Base-by-base conservation (phyloP, 192 early-diverging fungal genomes). In the Backusella westeae region DNA sequence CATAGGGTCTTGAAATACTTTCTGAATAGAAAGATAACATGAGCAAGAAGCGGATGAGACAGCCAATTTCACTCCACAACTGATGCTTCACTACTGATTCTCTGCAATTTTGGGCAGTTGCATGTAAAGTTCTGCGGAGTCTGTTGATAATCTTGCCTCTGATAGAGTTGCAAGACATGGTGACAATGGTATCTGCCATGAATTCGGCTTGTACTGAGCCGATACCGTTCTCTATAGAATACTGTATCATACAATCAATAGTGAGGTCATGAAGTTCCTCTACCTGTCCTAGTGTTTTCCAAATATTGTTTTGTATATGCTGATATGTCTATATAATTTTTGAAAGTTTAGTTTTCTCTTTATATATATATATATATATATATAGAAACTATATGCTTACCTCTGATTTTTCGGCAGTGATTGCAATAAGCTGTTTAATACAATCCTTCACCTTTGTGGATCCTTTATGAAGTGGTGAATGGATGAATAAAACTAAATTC, bases 31-130 rank as follows among this genome's bases (percentile, higher is more conserved):
- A 98, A 9, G 93, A 94, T 44, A 95, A 84, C 78, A 95, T 95
- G 70, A 97, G 81, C 46, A 93, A 86, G 81, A 96, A 92, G 3
- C 97, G 89, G 69, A 93, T 84, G 38, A 97, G 81, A 15, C 95
- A 91, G 0, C 91, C 92, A 74, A 98, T 95, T 76, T 98, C 93
- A 46, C 89, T 87, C 96, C 95, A 97, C 56, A 91, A 84, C 68
- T 91, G 87, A 75, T 97, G 95, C 21, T 94, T 87, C 0, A 89
- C 87, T 15, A 98, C 83, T 23, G 89, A 84, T n/a, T 85, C 75
- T 36, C 86, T 88, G 53, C 89, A 87, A 69, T 90, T 85, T 38
- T 90, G 78, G 34, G 92, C 90, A 1, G 94, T 94, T 73, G 85
- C 84, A 5, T 86, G 88, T 34, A 97, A 88, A 73, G 83, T 89